Evolutionary conservation across 345 rosid genomes (phyloP).

Genomic region (Salix dunnii): DNA sequence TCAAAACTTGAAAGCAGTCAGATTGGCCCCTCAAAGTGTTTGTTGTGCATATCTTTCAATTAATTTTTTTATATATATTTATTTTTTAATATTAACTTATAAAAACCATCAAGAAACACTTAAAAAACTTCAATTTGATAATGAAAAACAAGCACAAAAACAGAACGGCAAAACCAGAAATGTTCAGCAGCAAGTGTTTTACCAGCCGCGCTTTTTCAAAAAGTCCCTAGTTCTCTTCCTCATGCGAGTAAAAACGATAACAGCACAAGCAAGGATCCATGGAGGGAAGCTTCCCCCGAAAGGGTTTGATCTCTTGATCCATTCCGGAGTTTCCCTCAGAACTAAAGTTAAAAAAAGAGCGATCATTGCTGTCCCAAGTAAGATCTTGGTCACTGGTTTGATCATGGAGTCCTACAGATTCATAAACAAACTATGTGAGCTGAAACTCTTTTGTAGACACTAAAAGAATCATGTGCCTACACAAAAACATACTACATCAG

Average conservation of each 20-base stretch:
- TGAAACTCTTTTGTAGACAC: not conserved
- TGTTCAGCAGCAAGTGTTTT: not conserved
- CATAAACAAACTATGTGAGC: not conserved
- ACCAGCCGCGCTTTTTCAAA: constrained; percentile 49
- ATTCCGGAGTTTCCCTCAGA: constrained; percentile 61
- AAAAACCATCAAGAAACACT: too few species aligned
- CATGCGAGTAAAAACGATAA: constrained; percentile 83
- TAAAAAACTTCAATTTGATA: too few species aligned
- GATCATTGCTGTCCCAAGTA: constrained; percentile 51
- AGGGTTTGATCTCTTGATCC: constrained; percentile 49
- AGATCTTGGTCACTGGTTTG: constrained; percentile 77
- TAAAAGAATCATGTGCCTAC: not conserved
- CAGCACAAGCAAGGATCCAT: constrained; percentile 82
- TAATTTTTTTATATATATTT: too few species aligned
- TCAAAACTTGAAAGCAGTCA: not conserved
- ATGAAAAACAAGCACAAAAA: too few species aligned
- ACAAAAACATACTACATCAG: not conserved
- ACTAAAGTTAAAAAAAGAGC: constrained; percentile 53
- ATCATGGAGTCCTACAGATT: constrained; percentile 74
- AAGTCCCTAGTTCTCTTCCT: constrained; percentile 83
- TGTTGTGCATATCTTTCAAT: too few species aligned
- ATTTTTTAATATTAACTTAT: too few species aligned
- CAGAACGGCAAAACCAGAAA: not conserved
- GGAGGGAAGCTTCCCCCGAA: constrained; percentile 64
- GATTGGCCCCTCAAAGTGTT: not conserved